Evolutionary conservation across 2,329 filamentous ascomycete species (phyloP).

Genomic region (Cercospora nicotianae): DNA sequence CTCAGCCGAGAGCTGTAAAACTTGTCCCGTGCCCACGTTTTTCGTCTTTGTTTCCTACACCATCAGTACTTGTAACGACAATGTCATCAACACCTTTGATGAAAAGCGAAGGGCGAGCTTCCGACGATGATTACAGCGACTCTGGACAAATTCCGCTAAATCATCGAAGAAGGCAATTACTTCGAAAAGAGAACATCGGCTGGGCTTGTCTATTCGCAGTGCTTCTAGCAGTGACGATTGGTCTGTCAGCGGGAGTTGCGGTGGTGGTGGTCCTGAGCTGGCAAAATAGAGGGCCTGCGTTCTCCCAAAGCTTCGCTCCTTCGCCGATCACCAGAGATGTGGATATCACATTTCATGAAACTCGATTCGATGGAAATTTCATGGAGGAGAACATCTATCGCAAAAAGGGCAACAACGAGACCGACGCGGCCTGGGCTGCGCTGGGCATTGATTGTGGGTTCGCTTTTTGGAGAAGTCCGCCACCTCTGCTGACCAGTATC

Average conservation of each 20-base stretch:
- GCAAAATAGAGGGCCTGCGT: background rate
- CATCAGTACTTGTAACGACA: background rate
- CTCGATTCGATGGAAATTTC: conserved; percentile 58
- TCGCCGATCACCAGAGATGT: conserved; percentile 26
- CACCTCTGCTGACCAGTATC: background rate
- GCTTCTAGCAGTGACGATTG: conserved; percentile 22
- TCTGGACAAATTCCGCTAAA: conserved; percentile 13
- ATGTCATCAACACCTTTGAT: conserved; percentile 21
- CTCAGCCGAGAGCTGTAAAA: conserved; percentile 3
- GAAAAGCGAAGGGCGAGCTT: conserved; percentile 12
- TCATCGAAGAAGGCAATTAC: background rate
- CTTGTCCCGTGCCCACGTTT: background rate
- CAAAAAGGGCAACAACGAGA: conserved; percentile 43
- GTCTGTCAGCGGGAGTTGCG: conserved; percentile 21
- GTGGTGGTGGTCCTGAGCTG: conserved; percentile 18
- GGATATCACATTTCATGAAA: conserved; percentile 22
- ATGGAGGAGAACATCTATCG: conserved; percentile 57
- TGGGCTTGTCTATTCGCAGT: conserved; percentile 19
- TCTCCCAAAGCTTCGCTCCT: conserved; percentile 2
- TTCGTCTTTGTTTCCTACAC: background rate
- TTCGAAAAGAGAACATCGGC: conserved; percentile 21
- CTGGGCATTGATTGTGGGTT: conserved; percentile 50
- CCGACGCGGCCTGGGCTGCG: conserved; percentile 59
- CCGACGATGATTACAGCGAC: conserved; percentile 22
- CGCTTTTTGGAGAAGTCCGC: background rate